These are phyloP conservation scores for Heimioporus sp. DNA, from an alignment of 768 basidiomycete species.

Conservation along the genomic window DNA sequence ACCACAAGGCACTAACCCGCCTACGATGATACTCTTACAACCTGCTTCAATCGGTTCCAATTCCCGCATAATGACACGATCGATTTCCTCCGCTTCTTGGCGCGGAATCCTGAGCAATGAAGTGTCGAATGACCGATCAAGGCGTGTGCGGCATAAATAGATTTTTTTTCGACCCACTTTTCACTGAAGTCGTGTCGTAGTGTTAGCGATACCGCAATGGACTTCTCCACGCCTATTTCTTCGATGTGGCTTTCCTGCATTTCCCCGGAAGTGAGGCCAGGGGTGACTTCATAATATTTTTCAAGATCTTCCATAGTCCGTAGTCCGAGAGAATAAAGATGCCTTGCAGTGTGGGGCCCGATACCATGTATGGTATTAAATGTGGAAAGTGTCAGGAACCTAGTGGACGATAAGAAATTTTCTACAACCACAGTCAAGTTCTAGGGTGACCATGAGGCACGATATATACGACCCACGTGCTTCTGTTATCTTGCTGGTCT, in stretches of 20 bases:
- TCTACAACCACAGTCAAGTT: constrained; percentile 34
- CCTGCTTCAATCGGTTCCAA: constrained; percentile 61
- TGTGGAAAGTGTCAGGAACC: constrained; percentile 53
- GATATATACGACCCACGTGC: constrained; percentile 35
- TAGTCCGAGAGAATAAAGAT: constrained; percentile 61
- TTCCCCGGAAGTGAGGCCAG: constrained; percentile 37
- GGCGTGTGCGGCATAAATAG: neutral
- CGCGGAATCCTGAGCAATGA: constrained; percentile 56
- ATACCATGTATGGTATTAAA: constrained; percentile 73
- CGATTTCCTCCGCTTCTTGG: constrained; percentile 76
- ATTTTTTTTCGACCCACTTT: constrained; percentile 33
- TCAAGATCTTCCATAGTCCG: constrained; percentile 70
- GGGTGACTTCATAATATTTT: constrained; percentile 47
- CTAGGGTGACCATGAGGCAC: constrained; percentile 8
- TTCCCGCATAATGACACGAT: constrained; percentile 63
- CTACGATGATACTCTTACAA: constrained; percentile 73
- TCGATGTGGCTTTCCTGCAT: constrained; percentile 14
- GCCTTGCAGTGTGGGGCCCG: constrained; percentile 65
- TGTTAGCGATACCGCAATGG: constrained; percentile 58
- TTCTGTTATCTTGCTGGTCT: constrained; percentile 56
- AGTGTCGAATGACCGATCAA: neutral
- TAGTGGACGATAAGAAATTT: constrained; percentile 43
- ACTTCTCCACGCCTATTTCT: constrained; percentile 32
- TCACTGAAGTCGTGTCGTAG: constrained; percentile 55
- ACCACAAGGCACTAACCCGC: constrained; percentile 55